Evolutionary conservation across 2,329 filamentous ascomycete species (phyloP), one percentile per base, ranked within the genome.

Genomic region (Bipolaris zeicola): DNA sequence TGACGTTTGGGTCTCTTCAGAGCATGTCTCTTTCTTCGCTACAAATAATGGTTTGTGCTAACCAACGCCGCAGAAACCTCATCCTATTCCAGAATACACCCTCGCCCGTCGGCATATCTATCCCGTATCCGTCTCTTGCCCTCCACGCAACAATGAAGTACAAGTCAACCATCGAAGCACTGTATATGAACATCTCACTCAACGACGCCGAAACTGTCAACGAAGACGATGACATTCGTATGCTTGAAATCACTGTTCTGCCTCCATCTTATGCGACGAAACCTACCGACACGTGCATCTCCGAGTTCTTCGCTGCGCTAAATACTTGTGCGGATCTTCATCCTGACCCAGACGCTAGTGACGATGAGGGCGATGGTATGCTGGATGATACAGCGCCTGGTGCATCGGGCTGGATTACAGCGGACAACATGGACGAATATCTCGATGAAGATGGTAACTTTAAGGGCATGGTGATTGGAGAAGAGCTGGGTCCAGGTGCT

Each of bases 381-480:
- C 37, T 81, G 71, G 78, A 76, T 11, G 73, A 68, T 0, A 86
- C 87, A 0, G 85, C 90, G 74, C 89, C 90, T 0, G 89, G 90
- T 1, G 91, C 89, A 47, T 85, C 85, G 0, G 90, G 90, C 0
- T 94, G 90, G 90, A 92, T 98, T 70, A 98, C 94, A 14, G 90
- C 91, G 7, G 94, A 96, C 54, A 98, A 97, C 68, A 88, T 96
- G 73, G 82, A 89, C 62, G 85, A 96, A 65, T 96, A 87, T 70
- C 47, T 74, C 43, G 75, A 78, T 55, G 76, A 73, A 44, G 64
- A 77, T 31, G 76, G 76, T 1, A 77, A 77, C 43, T 77, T 77
- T 24, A 66, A 62, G 33, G 75, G 72, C 2, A 64, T 61, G 47
- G 63, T 72, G 3, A 54, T 69, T 48, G 68, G 68, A 1, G 65